A percentile compares a stretch with the other conserved stretches of the same genome.
These are phyloP conservation scores for Mycosphaerella sp. DNA, from an alignment of 2,329 filamentous ascomycete genomes.

Conservation along the genomic window DNA sequence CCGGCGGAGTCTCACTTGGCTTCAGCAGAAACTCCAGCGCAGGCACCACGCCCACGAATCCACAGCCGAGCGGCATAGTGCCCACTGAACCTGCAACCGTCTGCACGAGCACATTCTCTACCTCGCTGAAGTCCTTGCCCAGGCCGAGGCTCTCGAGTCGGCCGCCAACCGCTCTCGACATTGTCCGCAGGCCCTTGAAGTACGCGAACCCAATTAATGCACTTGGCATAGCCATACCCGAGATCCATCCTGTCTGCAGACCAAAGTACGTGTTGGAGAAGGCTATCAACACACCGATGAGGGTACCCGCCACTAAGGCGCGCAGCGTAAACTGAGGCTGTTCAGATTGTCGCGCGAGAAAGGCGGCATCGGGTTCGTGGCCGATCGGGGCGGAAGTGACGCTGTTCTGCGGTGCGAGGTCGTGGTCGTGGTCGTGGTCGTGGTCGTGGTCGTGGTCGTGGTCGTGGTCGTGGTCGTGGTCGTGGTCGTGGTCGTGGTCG, in stretches of 20 bases:
- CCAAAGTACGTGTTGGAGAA: conserved; percentile 99
- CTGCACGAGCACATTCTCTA: conserved; percentile 95
- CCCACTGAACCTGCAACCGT: conserved; percentile 93
- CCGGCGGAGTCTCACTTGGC: conserved; percentile 53
- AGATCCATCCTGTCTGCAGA: conserved; percentile 79
- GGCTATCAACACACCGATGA: conserved; percentile 83
- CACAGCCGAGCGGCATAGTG: conserved; percentile 92
- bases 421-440: conserved; percentile 16
- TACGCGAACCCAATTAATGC: conserved; percentile 91
- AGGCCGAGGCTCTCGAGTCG: conserved; percentile 21
- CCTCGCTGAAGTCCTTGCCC: conserved; percentile 69
- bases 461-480: conserved; percentile 11
- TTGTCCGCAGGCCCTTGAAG: conserved; percentile 70
- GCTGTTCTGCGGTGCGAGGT: conserved; percentile 20
- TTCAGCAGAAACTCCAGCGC: conserved; percentile 81
- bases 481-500: conserved; percentile 10
- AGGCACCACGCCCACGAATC: conserved; percentile 91
- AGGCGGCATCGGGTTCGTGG: conserved; percentile 26
- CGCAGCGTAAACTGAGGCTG: conserved; percentile 68
- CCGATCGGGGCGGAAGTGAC: conserved; percentile 25
- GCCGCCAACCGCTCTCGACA: conserved; percentile 53
- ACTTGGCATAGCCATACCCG: conserved; percentile 94
- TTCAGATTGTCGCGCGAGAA: conserved; percentile 26
- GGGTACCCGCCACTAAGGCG: conserved; percentile 69
- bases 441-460: conserved; percentile 9